These are phyloP conservation scores for Termitomyces sp. DNA, from an alignment of 768 basidiomycete genomes.

Conservation along the genomic window DNA sequence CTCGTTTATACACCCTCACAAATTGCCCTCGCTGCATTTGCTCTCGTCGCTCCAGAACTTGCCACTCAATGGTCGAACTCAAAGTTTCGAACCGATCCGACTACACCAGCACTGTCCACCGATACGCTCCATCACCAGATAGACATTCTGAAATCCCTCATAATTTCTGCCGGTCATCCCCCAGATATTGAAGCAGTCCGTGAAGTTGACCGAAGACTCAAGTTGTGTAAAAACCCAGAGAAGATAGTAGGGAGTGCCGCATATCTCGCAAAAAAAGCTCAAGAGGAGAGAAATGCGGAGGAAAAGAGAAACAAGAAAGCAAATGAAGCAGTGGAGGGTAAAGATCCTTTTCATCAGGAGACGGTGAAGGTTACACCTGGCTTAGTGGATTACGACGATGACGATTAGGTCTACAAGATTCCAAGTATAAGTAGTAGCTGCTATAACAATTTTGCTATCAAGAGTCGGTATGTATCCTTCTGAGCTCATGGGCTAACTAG, in stretches of 20 bases:
- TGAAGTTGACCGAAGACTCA: slow-evolving; percentile 83
- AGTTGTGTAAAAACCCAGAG: slow-evolving; percentile 92
- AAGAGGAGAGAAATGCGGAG: slow-evolving; percentile 63
- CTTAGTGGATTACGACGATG: slow-evolving; percentile 55
- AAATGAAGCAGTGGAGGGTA: slow-evolving; percentile 38
- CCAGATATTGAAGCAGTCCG: slow-evolving; percentile 83
- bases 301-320: slow-evolving; percentile 66
- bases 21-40: slow-evolving; percentile 80
- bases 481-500: neutral
- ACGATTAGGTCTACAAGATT: slow-evolving; percentile 36
- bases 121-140: slow-evolving; percentile 33
- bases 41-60: slow-evolving; percentile 55
- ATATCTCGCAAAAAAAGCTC: slow-evolving; percentile 65
- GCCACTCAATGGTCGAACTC: slow-evolving; percentile 55
- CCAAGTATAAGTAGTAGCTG: too few relatives aligned
- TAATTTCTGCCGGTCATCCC: slow-evolving; percentile 46
- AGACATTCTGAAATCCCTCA: slow-evolving; percentile 49
- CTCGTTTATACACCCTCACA: slow-evolving; percentile 91
- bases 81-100: slow-evolving; percentile 20
- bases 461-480: neutral
- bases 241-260: slow-evolving; percentile 89
- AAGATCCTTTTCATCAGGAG: slow-evolving; percentile 68
- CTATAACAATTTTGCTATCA: neutral
- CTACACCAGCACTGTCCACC: slow-evolving; percentile 15
- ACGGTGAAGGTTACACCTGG: slow-evolving; percentile 29